Evolutionary conservation across 2,329 filamentous ascomycete species (phyloP).

Genomic region (Epichloe sp.): DNA sequence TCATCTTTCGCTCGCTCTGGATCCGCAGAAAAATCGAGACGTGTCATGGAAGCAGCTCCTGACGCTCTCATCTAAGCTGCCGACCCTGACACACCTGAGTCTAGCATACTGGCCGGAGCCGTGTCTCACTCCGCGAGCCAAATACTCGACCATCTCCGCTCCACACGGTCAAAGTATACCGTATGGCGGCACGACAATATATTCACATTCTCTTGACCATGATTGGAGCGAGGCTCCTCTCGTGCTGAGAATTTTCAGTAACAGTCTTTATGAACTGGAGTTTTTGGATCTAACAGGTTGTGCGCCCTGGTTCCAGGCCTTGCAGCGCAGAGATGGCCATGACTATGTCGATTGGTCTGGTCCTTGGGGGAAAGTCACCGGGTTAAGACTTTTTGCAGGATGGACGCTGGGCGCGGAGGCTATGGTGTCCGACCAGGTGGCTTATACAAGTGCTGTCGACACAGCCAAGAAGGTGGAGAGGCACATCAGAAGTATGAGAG

Average conservation of each 20-base stretch:
- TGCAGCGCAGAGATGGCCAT: constrained; percentile 28
- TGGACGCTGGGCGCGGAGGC: constrained; percentile 25
- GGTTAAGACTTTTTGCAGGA: constrained; percentile 31
- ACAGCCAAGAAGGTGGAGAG: constrained; percentile 32
- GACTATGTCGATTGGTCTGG: constrained; percentile 41
- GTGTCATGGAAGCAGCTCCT: constrained; percentile 48
- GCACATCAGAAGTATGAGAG: constrained; percentile 31
- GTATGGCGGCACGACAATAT: constrained; percentile 42
- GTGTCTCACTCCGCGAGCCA: constrained; percentile 41
- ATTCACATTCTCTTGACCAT: constrained; percentile 43
- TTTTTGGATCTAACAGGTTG: constrained; percentile 51
- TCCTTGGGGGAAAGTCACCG: constrained; percentile 38
- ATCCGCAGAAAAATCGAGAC: constrained; percentile 18
- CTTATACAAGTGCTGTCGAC: constrained; percentile 22
- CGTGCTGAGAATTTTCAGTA: constrained; percentile 40
- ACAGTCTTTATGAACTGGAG: constrained; percentile 42
- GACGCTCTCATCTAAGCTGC: constrained; percentile 36
- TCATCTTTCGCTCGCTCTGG: constrained; percentile 44
- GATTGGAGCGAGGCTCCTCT: constrained; percentile 48
- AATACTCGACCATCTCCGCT: constrained; percentile 32
- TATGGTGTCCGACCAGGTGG: constrained; percentile 18
- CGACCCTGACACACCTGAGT: constrained; percentile 45
- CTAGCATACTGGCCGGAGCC: constrained; percentile 51
- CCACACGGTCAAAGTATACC: constrained; percentile 30
- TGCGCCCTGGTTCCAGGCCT: constrained; percentile 37